Evolutionary conservation across 1,139 yeast genomes (phyloP).

Genomic region (Suhomyces panamericanus): DNA sequence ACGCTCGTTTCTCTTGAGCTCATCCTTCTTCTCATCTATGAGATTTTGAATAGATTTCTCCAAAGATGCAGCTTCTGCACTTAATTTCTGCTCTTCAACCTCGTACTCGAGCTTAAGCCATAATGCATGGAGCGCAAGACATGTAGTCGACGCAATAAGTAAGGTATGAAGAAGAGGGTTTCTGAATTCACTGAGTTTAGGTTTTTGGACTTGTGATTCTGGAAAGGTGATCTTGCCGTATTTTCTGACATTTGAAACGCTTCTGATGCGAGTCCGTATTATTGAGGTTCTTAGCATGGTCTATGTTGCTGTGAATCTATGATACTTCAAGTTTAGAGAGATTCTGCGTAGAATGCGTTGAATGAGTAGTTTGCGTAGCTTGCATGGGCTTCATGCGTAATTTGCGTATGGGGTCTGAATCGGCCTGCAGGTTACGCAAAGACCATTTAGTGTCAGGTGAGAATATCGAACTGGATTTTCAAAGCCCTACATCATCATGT

Average conservation of each 20-base stretch:
- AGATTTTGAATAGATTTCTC: slow-evolving; percentile 35
- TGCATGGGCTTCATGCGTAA: not conserved
- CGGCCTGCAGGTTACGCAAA: not conserved
- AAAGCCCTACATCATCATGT: slow-evolving; percentile 4
- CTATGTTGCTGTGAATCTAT: too few species aligned
- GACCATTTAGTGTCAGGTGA: slow-evolving; percentile 3
- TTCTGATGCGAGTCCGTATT: not conserved
- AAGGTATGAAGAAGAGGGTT: slow-evolving; percentile 43
- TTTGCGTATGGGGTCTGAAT: not conserved
- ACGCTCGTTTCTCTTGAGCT: slow-evolving; percentile 16
- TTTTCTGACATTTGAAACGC: not conserved
- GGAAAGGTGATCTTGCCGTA: slow-evolving; percentile 10
- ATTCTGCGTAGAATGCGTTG: not conserved
- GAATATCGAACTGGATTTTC: slow-evolving; percentile 1
- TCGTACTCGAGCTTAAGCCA: slow-evolving; percentile 37
- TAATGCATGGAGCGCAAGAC: slow-evolving; percentile 36
- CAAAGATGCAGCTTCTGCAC: slow-evolving; percentile 25
- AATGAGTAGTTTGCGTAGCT: too few species aligned
- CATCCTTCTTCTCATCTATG: slow-evolving; percentile 31
- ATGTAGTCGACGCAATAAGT: slow-evolving; percentile 42
- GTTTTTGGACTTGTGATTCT: slow-evolving; percentile 23
- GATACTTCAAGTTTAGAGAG: too few species aligned
- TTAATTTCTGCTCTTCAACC: slow-evolving; percentile 29
- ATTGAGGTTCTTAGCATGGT: not conserved
- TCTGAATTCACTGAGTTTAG: slow-evolving; percentile 39